Conservation (phyloP, 192 early-diverging fungal species). For the Ambispora gerdemannii region DNA sequence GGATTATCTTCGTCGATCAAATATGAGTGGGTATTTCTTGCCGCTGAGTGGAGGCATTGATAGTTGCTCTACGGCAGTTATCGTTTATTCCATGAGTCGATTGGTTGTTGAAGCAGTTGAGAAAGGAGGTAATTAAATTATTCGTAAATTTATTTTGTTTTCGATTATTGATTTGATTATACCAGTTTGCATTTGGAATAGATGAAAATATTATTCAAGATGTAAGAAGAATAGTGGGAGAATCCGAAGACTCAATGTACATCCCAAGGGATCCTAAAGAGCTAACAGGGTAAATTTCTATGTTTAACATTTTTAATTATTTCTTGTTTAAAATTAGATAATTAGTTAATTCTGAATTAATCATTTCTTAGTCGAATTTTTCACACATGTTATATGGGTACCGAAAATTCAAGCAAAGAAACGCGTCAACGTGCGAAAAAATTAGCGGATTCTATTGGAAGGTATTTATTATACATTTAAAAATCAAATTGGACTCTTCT, state of each 20-base stretch:
- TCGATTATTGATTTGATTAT: no score
- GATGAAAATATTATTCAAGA: slow-evolving; percentile 70
- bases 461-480: slow-evolving; percentile 32
- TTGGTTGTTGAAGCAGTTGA: slow-evolving; percentile 67
- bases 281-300: slow-evolving; percentile 61
- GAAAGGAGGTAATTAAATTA: slow-evolving; percentile 47
- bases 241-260: slow-evolving; percentile 54
- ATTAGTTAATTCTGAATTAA: slow-evolving; percentile 21
- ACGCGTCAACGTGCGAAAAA: slow-evolving; percentile 77
- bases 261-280: slow-evolving; percentile 77
- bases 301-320: slow-evolving; percentile 18
- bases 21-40: slow-evolving; percentile 86
- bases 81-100: slow-evolving; percentile 90
- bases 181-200: no score
- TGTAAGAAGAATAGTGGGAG: slow-evolving; percentile 60
- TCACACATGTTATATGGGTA: slow-evolving; percentile 96
- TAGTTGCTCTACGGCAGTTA: slow-evolving; percentile 83
- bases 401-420: slow-evolving; percentile 82
- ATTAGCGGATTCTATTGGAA: slow-evolving; percentile 77
- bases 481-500: not conserved
- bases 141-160: not conserved
- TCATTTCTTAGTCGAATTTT: slow-evolving; percentile 63
- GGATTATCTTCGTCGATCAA: slow-evolving; percentile 95
- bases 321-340: not conserved
- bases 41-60: slow-evolving; percentile 98